Conservation (phyloP, 2,329 filamentous ascomycete genomes). For the Dothideomycetes sp. region DNA sequence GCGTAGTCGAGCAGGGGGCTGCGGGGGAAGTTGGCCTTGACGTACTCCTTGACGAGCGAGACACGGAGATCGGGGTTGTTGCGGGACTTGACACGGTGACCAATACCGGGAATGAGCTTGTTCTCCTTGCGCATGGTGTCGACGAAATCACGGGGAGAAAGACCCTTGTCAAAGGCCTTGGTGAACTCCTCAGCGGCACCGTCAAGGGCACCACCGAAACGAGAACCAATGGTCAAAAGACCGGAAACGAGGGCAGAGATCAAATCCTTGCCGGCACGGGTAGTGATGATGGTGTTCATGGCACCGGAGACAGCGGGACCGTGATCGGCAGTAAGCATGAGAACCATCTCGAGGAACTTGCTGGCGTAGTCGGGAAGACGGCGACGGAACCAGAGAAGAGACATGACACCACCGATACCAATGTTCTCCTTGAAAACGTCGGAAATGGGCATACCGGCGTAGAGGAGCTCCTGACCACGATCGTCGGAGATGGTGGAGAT, state of each 20-base stretch:
- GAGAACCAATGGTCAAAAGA: conserved; percentile 95
- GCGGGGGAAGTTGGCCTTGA: conserved; percentile 91
- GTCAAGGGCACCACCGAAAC: conserved; percentile 96
- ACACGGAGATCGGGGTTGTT: conserved; percentile 99
- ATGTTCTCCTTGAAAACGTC: conserved; percentile 99
- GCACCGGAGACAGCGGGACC: conserved; percentile 97
- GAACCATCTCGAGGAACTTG: conserved; percentile 99
- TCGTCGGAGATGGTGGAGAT: conserved; percentile 99
- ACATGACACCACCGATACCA: conserved; percentile 99
- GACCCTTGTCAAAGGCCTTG: conserved; percentile 94
- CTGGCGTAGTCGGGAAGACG: conserved; percentile 91
- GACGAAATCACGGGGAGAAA: conserved; percentile 97
- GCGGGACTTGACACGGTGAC: conserved; percentile 97
- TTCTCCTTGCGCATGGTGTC: conserved; percentile 99
- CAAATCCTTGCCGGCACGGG: conserved; percentile 96
- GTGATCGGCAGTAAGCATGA: conserved; percentile 99
- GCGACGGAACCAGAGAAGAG: conserved; percentile 97
- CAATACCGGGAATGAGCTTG: conserved; percentile 99
- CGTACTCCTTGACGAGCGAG: conserved; percentile 98
- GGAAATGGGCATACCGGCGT: conserved; percentile 99
- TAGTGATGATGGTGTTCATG: conserved; percentile 99
- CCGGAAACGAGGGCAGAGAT: conserved; percentile 92
- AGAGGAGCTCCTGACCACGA: conserved; percentile 97
- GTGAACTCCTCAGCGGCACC: conserved; percentile 98
- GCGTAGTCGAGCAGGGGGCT: conserved; percentile 99